Evolutionary conservation across 805 yeast species (phyloP), one percentile per base, ranked within the genome.

Genomic region (Barnettozyma vustinii): DNA sequence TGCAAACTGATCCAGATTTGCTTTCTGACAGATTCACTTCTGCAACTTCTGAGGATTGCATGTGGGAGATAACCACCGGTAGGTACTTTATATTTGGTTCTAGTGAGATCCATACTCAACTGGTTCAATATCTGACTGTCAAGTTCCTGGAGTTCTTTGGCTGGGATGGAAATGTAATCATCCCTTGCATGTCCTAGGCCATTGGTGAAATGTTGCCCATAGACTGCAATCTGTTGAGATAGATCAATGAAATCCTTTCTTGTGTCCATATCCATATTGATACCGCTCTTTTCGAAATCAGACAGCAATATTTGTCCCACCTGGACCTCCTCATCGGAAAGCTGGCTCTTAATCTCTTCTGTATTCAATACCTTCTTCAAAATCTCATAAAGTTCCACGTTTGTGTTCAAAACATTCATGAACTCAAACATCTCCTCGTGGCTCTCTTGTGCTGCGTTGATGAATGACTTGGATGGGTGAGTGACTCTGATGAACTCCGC

Each of bases 271-370:
- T 74, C 79, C 83, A 90, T 82, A 59, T 83, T 84, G 30, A 91
- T 86, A 0, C 98, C 99, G 0, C 96, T 87, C 55, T 89, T 83
- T 56, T 87, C 86, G 61, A 94, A 94, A 65, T 94, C 99, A 40
- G 85, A 80, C 53, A 84, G 71, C 23, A 94, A 71, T 43, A 91
- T 77, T 46, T 79, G 75, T 0, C 96, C 99, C 2, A 91, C 98
- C 46, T 83, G 78, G 13, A 79, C 62, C 59, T 94, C 97, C 65
- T 94, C 99, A 2, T 69, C 65, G 4, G 83, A 64, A n/a, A 92
- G 67, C 25, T 67, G 54, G 3, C 41, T 30, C 5, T 56, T 32
- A 3, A 72, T 56, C 2, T 58, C 49, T 9, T 58, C 46, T 40
- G 67, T 68, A 2, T 70, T 64, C 47, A 91, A 65, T 0, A 84